Conservation (phyloP, 371 early-diverging fungal species). For the Apophysomyces sp. region DNA sequence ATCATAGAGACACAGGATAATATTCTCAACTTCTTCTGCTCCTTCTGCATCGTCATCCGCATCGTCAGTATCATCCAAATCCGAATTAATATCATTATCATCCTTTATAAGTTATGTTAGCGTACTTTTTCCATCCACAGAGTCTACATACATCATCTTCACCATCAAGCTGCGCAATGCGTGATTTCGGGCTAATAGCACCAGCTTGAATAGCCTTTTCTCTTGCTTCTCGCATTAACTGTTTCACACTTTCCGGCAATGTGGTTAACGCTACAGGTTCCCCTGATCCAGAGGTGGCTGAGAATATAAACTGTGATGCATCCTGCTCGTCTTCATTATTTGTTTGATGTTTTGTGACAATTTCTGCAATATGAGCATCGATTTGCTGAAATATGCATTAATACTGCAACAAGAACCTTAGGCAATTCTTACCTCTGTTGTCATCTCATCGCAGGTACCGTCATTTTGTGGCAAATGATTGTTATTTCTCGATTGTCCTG, state of each 20-base stretch:
- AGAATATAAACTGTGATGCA: slow-evolving; percentile 19
- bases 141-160: slow-evolving; percentile 34
- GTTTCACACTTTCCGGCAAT: slow-evolving; percentile 38
- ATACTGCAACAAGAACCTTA: neutral
- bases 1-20: slow-evolving; percentile 94
- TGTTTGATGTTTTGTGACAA: slow-evolving; percentile 15
- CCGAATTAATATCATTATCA: slow-evolving; percentile 83
- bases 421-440: slow-evolving; percentile 20
- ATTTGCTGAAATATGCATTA: slow-evolving; percentile 23
- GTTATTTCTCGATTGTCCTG: neutral
- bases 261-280: slow-evolving; percentile 30
- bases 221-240: slow-evolving; percentile 38
- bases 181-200: slow-evolving; percentile 17
- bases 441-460: slow-evolving; percentile 30
- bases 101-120: slow-evolving; percentile 19
- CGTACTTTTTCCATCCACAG: neutral
- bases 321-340: slow-evolving; percentile 2
- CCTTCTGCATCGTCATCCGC: slow-evolving; percentile 78
- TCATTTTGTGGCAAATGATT: slow-evolving; percentile 44
- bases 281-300: slow-evolving; percentile 31
- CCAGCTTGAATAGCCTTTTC: slow-evolving; percentile 34
- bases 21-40: slow-evolving; percentile 77
- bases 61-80: slow-evolving; percentile 77
- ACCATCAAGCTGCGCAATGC: slow-evolving; percentile 56
- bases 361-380: slow-evolving; percentile 38